Conservation (phyloP, 257 asterid genomes). For the Rubia yunnanensis region DNA sequence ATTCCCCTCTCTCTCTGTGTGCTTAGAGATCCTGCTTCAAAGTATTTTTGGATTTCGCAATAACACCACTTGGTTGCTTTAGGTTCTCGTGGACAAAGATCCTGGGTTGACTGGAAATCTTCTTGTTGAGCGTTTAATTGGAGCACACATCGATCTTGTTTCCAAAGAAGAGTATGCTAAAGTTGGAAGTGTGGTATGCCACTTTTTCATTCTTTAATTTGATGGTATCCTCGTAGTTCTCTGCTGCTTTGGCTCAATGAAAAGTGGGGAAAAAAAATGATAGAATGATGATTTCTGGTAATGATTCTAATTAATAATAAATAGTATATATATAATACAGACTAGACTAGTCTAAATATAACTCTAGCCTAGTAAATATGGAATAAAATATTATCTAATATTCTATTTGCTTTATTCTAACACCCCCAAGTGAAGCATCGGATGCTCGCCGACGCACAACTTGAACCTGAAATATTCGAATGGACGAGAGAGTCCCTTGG, state of each 20-base stretch:
- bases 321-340: too few species aligned
- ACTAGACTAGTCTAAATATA: too few species aligned
- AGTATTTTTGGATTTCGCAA: slow-evolving; percentile 8
- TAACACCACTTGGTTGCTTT: slow-evolving; percentile 17
- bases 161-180: slow-evolving; percentile 87
- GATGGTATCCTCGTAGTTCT: neutral
- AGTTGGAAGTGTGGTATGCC: slow-evolving; percentile 68
- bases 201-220: neutral
- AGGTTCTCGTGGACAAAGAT: slow-evolving; percentile 78
- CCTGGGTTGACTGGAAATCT: slow-evolving; percentile 98
- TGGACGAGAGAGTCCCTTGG: too few species aligned
- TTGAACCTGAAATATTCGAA: too few species aligned
- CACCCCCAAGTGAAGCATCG: too few species aligned
- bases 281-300: too few species aligned
- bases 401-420: too few species aligned
- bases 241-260: neutral
- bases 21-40: neutral
- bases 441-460: too few species aligned
- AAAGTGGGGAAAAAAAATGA: too few species aligned
- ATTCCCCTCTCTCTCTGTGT: neutral
- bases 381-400: too few species aligned
- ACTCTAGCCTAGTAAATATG: too few species aligned
- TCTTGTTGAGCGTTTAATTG: slow-evolving; percentile 91
- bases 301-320: too few species aligned
- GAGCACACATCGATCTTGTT: slow-evolving; percentile 91